These are phyloP conservation scores for Bonia amplexicaulis DNA, from an alignment of 176 grass and related monocot genomes.

Conservation along the genomic window DNA sequence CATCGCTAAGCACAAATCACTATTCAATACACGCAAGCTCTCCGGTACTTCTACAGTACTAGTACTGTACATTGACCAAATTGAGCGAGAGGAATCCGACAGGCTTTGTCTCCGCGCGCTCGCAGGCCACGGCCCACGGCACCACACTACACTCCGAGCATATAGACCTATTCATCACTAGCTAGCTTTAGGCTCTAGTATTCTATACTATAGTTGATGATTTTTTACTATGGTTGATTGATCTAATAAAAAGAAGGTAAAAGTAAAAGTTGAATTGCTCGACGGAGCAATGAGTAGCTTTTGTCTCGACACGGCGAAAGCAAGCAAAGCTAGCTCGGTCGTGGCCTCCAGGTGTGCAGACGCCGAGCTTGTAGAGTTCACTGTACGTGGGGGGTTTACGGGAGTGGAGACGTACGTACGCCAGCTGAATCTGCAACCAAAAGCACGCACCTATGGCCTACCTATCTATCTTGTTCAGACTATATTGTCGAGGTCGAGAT, in stretches of 20 bases:
- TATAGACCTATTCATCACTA: no score
- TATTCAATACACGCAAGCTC: no score
- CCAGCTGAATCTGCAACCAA: neutral
- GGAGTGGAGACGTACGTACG: neutral
- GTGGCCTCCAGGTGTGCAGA: neutral
- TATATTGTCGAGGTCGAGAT: neutral
- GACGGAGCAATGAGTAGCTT: neutral
- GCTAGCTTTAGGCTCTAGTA: no score
- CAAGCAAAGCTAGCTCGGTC: neutral
- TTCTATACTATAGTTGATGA: rapidly evolving
- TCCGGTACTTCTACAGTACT: no score
- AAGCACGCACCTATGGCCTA: neutral
- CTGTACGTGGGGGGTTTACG: neutral
- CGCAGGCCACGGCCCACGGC: no score
- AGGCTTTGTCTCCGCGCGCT: no score
- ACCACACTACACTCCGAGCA: no score
- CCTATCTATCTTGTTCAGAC: neutral
- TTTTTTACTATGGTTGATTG: no score
- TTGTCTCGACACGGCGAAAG: neutral
- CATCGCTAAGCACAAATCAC: no score
- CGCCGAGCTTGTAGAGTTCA: neutral
- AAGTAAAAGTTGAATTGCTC: neutral
- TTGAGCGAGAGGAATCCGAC: no score
- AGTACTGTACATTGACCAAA: no score
- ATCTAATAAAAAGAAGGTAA: no score